Conservation (phyloP, 2,329 filamentous ascomycete species). For the Fusarium lateritium region DNA sequence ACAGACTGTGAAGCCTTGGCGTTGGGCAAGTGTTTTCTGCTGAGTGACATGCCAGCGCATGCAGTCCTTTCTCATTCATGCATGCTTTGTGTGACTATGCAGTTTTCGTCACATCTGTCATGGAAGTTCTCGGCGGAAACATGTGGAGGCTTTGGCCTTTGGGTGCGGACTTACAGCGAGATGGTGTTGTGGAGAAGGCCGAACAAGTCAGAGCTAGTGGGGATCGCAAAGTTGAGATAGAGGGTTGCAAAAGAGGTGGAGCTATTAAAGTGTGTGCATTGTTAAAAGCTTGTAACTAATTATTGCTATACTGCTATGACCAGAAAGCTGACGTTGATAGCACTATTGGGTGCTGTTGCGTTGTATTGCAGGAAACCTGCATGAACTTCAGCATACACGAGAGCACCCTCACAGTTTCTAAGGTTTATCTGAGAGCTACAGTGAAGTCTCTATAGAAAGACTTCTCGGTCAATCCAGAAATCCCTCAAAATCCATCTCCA, state of each 20-base stretch:
- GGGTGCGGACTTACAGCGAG: too few relatives aligned
- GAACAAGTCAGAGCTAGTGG: neutral
- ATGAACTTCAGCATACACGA: neutral
- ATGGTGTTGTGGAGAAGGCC: slow-evolving; percentile 15
- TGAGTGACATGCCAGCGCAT: slow-evolving; percentile 18
- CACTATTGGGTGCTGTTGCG: neutral
- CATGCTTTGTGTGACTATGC: slow-evolving; percentile 4
- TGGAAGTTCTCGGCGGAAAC: slow-evolving; percentile 4
- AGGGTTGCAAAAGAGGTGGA: slow-evolving; percentile 21
- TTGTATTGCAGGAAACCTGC: neutral
- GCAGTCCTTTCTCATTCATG: slow-evolving; percentile 7
- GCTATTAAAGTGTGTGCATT: slow-evolving; percentile 38
- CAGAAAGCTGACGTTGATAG: neutral
- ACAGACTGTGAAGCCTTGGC: slow-evolving; percentile 6
- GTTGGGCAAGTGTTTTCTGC: slow-evolving; percentile 1
- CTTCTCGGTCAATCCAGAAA: slow-evolving; percentile 9
- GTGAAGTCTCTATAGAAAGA: neutral
- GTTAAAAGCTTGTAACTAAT: neutral
- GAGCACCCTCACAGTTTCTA: neutral
- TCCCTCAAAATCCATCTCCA: slow-evolving; percentile 19
- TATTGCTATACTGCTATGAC: neutral
- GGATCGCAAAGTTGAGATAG: neutral
- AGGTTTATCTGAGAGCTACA: too few relatives aligned
- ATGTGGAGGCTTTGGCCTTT: neutral
- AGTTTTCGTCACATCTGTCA: slow-evolving; percentile 12